These are phyloP conservation scores for Flagelloscypha sp. DNA, from an alignment of 768 basidiomycete species.

Conservation along the genomic window DNA sequence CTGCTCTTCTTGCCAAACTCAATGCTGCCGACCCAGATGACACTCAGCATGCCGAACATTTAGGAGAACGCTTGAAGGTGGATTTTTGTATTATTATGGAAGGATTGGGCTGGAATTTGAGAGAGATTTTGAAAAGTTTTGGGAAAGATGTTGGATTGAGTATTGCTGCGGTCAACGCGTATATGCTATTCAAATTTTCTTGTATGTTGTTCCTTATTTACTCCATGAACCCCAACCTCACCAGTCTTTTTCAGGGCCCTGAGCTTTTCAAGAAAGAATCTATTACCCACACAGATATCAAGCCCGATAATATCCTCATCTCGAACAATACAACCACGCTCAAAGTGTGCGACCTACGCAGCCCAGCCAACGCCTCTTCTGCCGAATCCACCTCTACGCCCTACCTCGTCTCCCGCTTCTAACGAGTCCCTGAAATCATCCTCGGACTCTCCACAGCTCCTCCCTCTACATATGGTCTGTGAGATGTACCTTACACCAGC, in stretches of 20 bases:
- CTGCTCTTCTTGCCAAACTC: conserved; percentile 79
- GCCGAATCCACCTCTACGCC: conserved; percentile 96
- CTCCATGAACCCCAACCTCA: too few relatives aligned
- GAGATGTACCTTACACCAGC: conserved; percentile 95
- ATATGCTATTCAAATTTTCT: conserved; percentile 93
- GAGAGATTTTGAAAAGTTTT: conserved; percentile 97
- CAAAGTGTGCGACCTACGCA: conserved; percentile 92
- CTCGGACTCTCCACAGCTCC: conserved; percentile 93
- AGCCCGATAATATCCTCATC: too few relatives aligned
- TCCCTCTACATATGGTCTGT: conserved; percentile 95
- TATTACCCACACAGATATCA: too few relatives aligned
- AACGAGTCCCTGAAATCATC: conserved; percentile 98
- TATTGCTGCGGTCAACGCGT: conserved; percentile 93
- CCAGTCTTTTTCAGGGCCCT: too few relatives aligned
- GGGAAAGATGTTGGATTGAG: conserved; percentile 94
- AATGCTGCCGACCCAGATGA: conserved; percentile 89
- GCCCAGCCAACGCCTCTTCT: conserved; percentile 88
- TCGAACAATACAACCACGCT: conserved; percentile 88
- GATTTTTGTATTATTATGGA: conserved; percentile 97
- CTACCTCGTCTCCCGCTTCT: conserved; percentile 97
- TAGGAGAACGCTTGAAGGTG: conserved; percentile 85
- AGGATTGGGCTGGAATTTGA: conserved; percentile 90
- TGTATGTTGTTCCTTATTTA: too few relatives aligned
- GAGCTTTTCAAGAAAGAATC: conserved; percentile 79
- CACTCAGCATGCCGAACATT: conserved; percentile 91